Base-by-base conservation (phyloP, 192 early-diverging fungal genomes). In the Rhizophagus clarus region DNA sequence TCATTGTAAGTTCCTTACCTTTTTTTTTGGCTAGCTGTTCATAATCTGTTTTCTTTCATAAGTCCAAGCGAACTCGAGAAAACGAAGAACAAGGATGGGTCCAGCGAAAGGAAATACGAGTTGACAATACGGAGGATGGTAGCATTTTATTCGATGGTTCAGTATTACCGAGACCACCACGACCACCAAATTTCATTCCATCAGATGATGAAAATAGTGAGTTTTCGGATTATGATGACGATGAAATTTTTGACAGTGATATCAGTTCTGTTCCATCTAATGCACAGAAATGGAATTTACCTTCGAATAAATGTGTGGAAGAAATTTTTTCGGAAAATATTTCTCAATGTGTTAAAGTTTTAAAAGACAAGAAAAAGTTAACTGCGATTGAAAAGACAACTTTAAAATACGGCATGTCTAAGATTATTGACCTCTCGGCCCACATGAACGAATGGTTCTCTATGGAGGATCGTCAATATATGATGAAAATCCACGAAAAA, bases 291-390 rank as follows among this genome's bases (percentile, higher is more conserved):
- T 80, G 79, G 70, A 40, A 9, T 80, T 20, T 80, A 24, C 70
- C 70, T 15, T 80, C 70, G 24, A 71, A 29, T 26, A 80, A 73
- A 73, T 62, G 12, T 10, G 70, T 80, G 6, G 51, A 73, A 1
- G 71, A 80, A 11, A 80, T 80, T 66, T 80, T 11, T 26, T 8
- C 31, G 29, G 51, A 34, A 73, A 80, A 80, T 71, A 40, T 80
- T 29, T 62, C 31, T 47, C 56, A 42, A 60, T 31, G 75, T 66
- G 45, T 56, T 0, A 47, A 80, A 80, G 49, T 66, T 9, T 73
- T 70, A 37, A 80, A 80, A 73, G 14, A 79, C 24, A 79, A 79
- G 24, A 37, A 80, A 60, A 71, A 24, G n/a, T 8, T 66, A 80
- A 42, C 20, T 61, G n/a, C 79, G 15, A 12, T 24, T 7, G 49